phyloP scores from a whole-genome alignment of 768 basidiomycete genomes.

The Termitomyces bulborhizus region DNA sequence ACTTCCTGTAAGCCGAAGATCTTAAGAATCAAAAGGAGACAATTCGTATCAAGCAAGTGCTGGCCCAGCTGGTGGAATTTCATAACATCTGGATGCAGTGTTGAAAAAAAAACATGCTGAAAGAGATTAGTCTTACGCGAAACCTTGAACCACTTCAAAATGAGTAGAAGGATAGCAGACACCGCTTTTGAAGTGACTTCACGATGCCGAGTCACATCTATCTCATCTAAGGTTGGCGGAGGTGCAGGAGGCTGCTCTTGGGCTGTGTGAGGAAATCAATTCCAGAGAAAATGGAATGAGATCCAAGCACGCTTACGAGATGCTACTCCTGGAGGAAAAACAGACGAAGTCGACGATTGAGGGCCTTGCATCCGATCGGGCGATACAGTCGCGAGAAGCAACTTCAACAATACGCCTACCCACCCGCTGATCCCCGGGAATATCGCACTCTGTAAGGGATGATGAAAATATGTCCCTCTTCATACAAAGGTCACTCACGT shows the following conservation, averaged over 20 bases:
- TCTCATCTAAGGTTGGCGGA: conserved; percentile 81
- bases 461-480: background rate
- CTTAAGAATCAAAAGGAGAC: conserved; percentile 87
- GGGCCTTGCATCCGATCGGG: conserved; percentile 63
- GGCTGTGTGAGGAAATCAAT: conserved; percentile 27
- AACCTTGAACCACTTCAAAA: conserved; percentile 97
- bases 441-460: conserved; percentile 57
- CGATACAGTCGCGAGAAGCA: conserved; percentile 89
- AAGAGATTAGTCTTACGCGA: conserved; percentile 63
- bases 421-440: conserved; percentile 83
- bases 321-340: conserved; percentile 65
- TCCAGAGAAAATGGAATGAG: background rate
- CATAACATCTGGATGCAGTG: conserved; percentile 69
- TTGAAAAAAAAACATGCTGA: background rate
- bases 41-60: conserved; percentile 91
- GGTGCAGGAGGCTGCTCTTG: conserved; percentile 57
- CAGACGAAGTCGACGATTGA: conserved; percentile 60
- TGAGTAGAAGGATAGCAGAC: conserved; percentile 85
- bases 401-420: conserved; percentile 90
- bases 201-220: conserved; percentile 90
- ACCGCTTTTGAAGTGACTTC: conserved; percentile 98
- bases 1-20: conserved; percentile 99
- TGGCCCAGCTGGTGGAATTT: conserved; percentile 99
- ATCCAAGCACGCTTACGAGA: conserved; percentile 44
- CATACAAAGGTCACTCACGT: conserved; percentile 50